Evolutionary conservation across 2,329 filamentous ascomycete genomes (phyloP).

Genomic region (Sarocladium kiliense): DNA sequence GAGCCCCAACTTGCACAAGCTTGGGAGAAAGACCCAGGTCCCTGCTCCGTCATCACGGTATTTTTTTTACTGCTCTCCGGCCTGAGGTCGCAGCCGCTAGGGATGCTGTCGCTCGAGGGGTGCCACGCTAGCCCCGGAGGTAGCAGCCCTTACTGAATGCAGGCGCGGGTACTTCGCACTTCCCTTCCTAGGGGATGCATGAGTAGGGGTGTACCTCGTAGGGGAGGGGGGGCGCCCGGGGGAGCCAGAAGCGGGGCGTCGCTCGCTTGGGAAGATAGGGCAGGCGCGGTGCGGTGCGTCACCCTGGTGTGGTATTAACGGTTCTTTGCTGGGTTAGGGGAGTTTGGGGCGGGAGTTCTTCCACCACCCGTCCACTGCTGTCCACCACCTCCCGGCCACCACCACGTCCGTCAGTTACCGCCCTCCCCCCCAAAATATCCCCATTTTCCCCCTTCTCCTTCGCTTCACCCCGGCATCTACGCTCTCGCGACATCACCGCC

Average conservation of each 20-base stretch:
- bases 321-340: conserved; percentile 31
- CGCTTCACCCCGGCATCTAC: conserved; percentile 17
- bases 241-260: conserved; percentile 5
- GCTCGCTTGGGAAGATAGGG: conserved; percentile 5
- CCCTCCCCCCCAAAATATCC: conserved; percentile 8
- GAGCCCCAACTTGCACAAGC: background rate
- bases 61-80: background rate
- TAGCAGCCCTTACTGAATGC: conserved; percentile 5
- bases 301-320: conserved; percentile 6
- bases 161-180: background rate
- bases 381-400: conserved; percentile 20
- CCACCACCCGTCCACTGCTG: conserved; percentile 28
- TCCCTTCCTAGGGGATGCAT: background rate
- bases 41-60: conserved; percentile 6
- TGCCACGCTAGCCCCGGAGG: background rate
- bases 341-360: conserved; percentile 37
- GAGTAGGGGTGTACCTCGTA: background rate
- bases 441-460: conserved; percentile 25
- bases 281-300: conserved; percentile 4
- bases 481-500: conserved; percentile 3
- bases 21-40: background rate
- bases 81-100: background rate
- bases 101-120: background rate
- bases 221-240: conserved; percentile 1
- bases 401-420: conserved; percentile 31